A percentile compares a stretch with the other conserved stretches of the same genome.
phyloP scores from a whole-genome alignment of 257 asterid species.

The Knoxia roxburghii region DNA sequence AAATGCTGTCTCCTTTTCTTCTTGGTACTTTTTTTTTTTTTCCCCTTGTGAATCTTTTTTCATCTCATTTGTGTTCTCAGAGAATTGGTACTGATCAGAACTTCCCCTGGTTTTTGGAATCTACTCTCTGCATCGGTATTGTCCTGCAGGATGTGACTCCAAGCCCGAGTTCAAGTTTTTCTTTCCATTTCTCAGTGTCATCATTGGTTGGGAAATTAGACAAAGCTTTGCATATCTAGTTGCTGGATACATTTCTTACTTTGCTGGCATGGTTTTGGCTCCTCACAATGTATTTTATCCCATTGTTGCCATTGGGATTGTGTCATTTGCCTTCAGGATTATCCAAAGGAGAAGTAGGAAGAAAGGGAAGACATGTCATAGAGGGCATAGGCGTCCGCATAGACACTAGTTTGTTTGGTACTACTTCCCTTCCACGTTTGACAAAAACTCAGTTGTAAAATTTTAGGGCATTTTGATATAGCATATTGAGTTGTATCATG shows the following conservation, averaged over 20 bases:
- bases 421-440: too few relatives aligned
- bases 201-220: constrained; percentile 54
- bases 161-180: constrained; percentile 71
- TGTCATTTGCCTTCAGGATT: constrained; percentile 67
- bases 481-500: constrained; percentile 4
- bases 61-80: constrained; percentile 41
- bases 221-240: constrained; percentile 70
- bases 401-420: constrained; percentile 64
- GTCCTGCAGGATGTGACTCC: constrained; percentile 80
- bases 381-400: constrained; percentile 76
- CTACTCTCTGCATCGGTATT: constrained; percentile 64
- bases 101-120: constrained; percentile 77
- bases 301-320: constrained; percentile 64
- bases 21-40: too few relatives aligned
- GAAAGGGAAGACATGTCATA: too few relatives aligned
- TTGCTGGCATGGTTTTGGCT: constrained; percentile 65
- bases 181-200: constrained; percentile 56
- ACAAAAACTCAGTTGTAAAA: background rate
- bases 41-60: background rate
- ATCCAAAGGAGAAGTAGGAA: constrained; percentile 48
- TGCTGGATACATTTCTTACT: constrained; percentile 64
- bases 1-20: too few relatives aligned
- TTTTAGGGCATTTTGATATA: background rate
- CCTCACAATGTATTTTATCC: constrained; percentile 70
- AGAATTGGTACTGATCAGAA: constrained; percentile 55